Evolutionary conservation across 2,329 filamentous ascomycete genomes (phyloP).

Genomic region (Daldinia eschscholtzii): DNA sequence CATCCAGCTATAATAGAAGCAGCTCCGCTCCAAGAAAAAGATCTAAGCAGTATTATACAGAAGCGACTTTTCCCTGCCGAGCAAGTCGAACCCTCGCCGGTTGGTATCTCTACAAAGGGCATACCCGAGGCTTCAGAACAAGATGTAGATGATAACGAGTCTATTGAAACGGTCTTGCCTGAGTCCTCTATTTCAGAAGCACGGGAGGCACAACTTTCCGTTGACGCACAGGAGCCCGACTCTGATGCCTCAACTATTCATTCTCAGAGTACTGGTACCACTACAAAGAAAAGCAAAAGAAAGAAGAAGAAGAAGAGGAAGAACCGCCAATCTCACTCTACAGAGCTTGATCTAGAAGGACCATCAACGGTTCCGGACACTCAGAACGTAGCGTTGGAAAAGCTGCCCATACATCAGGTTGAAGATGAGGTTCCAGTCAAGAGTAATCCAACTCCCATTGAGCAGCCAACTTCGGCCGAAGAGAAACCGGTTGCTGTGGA

Average conservation of each 20-base stretch:
- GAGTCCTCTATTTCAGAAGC: constrained; percentile 15
- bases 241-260: constrained; percentile 19
- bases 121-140: constrained; percentile 2
- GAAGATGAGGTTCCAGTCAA: constrained; percentile 20
- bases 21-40: constrained; percentile 16
- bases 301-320: constrained; percentile 37
- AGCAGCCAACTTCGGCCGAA: neutral
- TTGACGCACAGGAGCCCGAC: constrained; percentile 4
- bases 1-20: neutral
- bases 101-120: constrained; percentile 1
- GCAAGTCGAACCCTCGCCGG: neutral
- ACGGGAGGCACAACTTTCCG: neutral
- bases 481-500: constrained; percentile 2
- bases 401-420: constrained; percentile 15
- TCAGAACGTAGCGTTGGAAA: constrained; percentile 9
- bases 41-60: neutral
- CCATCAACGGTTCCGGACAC: constrained; percentile 21
- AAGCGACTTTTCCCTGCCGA: constrained; percentile 13
- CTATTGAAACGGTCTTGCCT: constrained; percentile 10
- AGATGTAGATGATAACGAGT: neutral
- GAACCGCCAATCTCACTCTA: constrained; percentile 39
- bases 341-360: constrained; percentile 30
- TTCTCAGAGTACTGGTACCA: constrained; percentile 21
- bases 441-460: neutral
- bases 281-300: constrained; percentile 41